Evolutionary conservation across 176 grass and related monocot species (phyloP).

Genomic region (Luzula sylvatica): DNA sequence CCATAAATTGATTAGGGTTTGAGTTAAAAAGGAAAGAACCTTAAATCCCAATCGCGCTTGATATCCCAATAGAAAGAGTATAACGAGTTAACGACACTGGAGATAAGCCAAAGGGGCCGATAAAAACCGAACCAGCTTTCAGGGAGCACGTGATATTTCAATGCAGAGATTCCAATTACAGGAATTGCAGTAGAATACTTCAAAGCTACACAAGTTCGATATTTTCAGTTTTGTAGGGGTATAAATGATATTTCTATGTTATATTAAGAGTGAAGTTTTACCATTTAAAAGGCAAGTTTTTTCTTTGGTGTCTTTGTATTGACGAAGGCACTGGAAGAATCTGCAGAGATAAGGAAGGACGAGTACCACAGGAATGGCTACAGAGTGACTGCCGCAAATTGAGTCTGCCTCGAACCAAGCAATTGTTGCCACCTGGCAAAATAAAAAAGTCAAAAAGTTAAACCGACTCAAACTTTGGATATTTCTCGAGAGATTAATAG

Average conservation of each 20-base stretch:
- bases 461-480: no score
- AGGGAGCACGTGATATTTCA: conserved; percentile 86
- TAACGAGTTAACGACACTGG: conserved; percentile 69
- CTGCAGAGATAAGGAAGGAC: conserved; percentile 89
- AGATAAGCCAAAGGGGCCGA: conserved; percentile 82
- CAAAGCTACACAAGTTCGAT: conserved; percentile 81
- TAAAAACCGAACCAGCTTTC: conserved; percentile 72
- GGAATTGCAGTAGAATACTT: conserved; percentile 93
- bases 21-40: conserved; percentile 27
- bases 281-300: conserved; percentile 84
- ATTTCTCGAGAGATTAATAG: not conserved
- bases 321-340: conserved; percentile 92
- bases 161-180: conserved; percentile 84
- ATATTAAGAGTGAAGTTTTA: conserved; percentile 27
- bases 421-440: conserved; percentile 79
- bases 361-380: conserved; percentile 88
- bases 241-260: no score
- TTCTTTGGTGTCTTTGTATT: conserved; percentile 95
- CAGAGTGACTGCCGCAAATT: conserved; percentile 87
- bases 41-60: conserved; percentile 95
- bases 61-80: conserved; percentile 99
- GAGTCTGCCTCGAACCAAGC: conserved; percentile 99
- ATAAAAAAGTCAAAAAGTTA: not conserved
- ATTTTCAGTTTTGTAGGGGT: no score
- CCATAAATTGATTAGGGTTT: not conserved